Evolutionary conservation across 163 green algal species (phyloP), one percentile per base, ranked within the genome.

Genomic region (Trebouxia gelatinosa): DNA sequence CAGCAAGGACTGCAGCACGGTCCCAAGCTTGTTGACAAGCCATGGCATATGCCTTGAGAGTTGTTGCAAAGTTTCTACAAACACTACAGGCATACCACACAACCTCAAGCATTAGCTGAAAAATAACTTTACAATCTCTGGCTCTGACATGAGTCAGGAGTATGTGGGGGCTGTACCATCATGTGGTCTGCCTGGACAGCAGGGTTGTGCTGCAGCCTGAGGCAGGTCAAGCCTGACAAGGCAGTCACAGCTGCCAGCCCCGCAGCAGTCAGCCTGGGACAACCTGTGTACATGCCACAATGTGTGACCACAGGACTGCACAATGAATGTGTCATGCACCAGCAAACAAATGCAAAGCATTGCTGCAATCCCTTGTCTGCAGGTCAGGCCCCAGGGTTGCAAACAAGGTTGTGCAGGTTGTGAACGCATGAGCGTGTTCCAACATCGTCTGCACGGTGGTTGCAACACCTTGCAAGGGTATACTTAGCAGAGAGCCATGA

Each of bases 231-330:
- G 29, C 57, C 29, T 32, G 75, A 38, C 11, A 65, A 0, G 39
- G 59, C 54, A 54, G 68, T 39, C 2, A 62, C 40, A 62, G 68
- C 29, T 43, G 62, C 29, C n/a, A 76, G 68, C 35, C 64, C 64
- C 50, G 64, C 64, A 35, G 35, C 35, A 34, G 21, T 72, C 35
- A 72, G 64, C 35, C 64, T 51, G 23, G 50, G 64, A 48, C 64
- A 72, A n/a, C 64, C 64, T 72, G 64, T n/a, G n/a, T n/a, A n/a
- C n/a, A n/a, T n/a, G n/a, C n/a, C n/a, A n/a, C n/a, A n/a, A n/a
- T n/a, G n/a, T n/a, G n/a, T n/a, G n/a, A n/a, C n/a, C n/a, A n/a
- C n/a, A n/a, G n/a, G n/a, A n/a, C n/a, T n/a, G n/a, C n/a, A n/a
- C n/a, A n/a, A n/a, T n/a, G n/a, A n/a, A n/a, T n/a, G n/a, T n/a